Base-by-base conservation (phyloP, 108 stramenopile genomes). In the Skeletonema potamos region DNA sequence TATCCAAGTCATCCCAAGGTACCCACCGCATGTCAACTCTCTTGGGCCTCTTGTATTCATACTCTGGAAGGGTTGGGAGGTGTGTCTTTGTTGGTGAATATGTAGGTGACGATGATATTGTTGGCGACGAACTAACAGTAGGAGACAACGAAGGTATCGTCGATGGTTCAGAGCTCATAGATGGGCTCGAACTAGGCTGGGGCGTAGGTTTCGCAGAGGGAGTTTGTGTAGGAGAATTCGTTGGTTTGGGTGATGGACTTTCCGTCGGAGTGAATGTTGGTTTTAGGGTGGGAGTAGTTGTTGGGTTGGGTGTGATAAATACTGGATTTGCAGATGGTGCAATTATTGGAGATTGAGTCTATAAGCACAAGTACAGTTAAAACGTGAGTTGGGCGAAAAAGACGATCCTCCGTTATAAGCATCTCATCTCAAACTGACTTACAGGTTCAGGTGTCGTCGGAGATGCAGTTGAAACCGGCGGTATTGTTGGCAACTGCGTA, bases 1-100 rank as follows among this genome's bases (percentile, higher is more conserved):
- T 36, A 7, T 55, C 36, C 26, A 70, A 28, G 12, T 70, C 17
- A 46, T 70, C 41, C 68, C 68, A 70, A 0, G 68, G 57, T 30
- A 22, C 32, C 34, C 30, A 70, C 10, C 68, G 68, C 22, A 58
- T 12, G n/a, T 70, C 41, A 6, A 41, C 28, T 17, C 58, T 54
- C 54, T 26, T 15, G 4, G 68, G 68, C 8, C 57, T 34, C 3
- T 29, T 43, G 29, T 70, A 70, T 29, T 39, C 17, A 36, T 70
- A 70, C 11, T 46, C 57, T 17, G 15, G 24, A 30, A 18, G 29
- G 17, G 57, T 58, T 17, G 37, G 39, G 17, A 17, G 27, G 3
- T 11, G 26, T 15, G 57, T 56, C 18, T 36, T 43, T 27, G 68
- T 70, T 28, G 68, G 57, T 0, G 36, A 17, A 27, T 33, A 22